phyloP scores from a whole-genome alignment of 139 green algal genomes.

The Ettlia oleoabundans region DNA sequence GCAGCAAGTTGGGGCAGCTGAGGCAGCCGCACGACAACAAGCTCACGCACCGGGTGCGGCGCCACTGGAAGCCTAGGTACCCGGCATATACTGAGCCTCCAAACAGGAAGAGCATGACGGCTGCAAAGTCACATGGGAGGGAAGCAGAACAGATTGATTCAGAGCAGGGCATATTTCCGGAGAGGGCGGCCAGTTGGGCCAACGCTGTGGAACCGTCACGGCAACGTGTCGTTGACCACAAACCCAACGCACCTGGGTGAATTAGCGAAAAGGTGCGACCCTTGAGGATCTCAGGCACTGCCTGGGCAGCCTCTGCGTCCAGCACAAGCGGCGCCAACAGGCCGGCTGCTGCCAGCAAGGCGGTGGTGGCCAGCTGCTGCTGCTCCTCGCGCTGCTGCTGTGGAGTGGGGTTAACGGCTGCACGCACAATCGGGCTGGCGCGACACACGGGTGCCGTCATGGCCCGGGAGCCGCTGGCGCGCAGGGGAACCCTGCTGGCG shows the following conservation, averaged over 20 bases:
- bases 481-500: not conserved
- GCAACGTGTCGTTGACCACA: not conserved
- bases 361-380: not conserved
- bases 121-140: not conserved
- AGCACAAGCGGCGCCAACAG: slow-evolving; percentile 19
- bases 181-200: not conserved
- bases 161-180: not conserved
- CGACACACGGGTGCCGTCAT: not conserved
- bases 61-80: slow-evolving; percentile 92
- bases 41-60: slow-evolving; percentile 42
- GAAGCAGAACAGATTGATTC: not conserved
- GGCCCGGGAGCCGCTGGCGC: too few species aligned
- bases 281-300: slow-evolving; percentile 33
- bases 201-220: not conserved
- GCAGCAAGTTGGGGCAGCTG: not conserved
- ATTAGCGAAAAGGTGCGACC: slow-evolving; percentile 60
- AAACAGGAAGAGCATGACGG: slow-evolving; percentile 87
- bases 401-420: not conserved
- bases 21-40: too few species aligned
- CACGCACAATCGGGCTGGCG: not conserved
- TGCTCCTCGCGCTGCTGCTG: not conserved
- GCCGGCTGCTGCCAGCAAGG: slow-evolving; percentile 1
- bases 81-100: slow-evolving; percentile 80
- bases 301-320: not conserved
- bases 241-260: slow-evolving; percentile 13